Base-by-base conservation (phyloP, 2,329 filamentous ascomycete genomes). In the Trichoderma polysporum region DNA sequence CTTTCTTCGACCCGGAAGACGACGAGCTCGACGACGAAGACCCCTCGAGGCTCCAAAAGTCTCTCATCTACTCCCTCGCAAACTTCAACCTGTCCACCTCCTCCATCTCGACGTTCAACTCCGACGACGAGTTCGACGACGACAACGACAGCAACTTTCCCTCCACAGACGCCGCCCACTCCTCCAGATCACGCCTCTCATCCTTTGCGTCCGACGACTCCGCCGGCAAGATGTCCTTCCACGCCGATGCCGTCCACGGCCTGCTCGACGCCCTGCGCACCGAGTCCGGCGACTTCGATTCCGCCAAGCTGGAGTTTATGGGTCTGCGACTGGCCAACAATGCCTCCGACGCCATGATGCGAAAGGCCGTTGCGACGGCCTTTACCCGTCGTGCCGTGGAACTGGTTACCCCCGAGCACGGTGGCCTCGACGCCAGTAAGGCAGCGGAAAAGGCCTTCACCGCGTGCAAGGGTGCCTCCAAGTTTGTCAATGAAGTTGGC, bases 321-420 rank as follows among this genome's bases (percentile, higher is more conserved):
- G 92, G 93, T 54, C 84, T 98, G n/a, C 90, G 94, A 12, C 92
- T 99, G 77, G 91, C 90, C 64, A 92, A 91, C 73, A 93, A 98
- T 74, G 95, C 95, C 2, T 94, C 93, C 1, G 94, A 97, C 74
- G 86, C 90, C 70, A 91, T 95, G 77, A 92, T 98, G 74, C 91
- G 94, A 52, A 90, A 90, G 37, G 93, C 95, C 17, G 90, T 98
- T 27, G 92, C 92, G 2, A 88, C 90, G 2, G 91, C 94, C 0
- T 94, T 98, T 76, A 91, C 92, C 73, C 92, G 91, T 73, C 90
- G 91, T 66, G 90, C 94, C 53, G 85, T 88, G 6, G 90, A 93
- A 76, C 85, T 97, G 27, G 75, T 83, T 69, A 81, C 80, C 64
- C 81, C 79, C 13, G 83, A 83, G 29, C 79, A 83, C 66, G 84